phyloP scores from a whole-genome alignment of 495 filamentous ascomycete species.

The Trichoderma virens region DNA sequence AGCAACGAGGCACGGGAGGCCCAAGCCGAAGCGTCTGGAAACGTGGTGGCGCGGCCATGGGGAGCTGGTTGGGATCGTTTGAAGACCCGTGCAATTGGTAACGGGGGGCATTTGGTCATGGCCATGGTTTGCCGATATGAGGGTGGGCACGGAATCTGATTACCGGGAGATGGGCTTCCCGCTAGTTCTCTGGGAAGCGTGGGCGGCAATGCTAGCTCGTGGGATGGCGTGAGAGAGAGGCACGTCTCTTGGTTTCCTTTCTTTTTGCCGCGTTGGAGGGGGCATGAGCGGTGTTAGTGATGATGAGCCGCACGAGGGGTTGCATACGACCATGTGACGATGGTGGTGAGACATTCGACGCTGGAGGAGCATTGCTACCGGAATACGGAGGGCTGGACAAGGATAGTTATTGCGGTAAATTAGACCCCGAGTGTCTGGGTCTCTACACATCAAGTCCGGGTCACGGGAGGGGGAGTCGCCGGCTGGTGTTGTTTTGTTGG shows the following conservation, averaged over 20 bases:
- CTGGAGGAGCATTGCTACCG: background rate
- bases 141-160: constrained; percentile 1
- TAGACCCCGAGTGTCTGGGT: background rate
- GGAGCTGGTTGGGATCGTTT: background rate
- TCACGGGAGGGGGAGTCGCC: background rate
- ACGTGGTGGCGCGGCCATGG: background rate
- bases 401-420: background rate
- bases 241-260: background rate
- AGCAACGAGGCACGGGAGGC: background rate
- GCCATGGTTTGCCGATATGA: constrained; percentile 7
- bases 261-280: background rate
- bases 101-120: no score
- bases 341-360: background rate
- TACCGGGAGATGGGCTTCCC: background rate
- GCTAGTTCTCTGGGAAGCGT: background rate
- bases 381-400: background rate
- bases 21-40: background rate
- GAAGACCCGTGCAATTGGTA: background rate
- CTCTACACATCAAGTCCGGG: background rate
- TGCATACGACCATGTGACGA: background rate
- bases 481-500: background rate
- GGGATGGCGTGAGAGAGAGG: background rate
- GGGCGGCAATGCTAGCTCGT: background rate
- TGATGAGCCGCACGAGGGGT: background rate
- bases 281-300: no score